Evolutionary conservation across 768 basidiomycete genomes (phyloP), one percentile per base, ranked within the genome.

Genomic region (Naematelia encephala): DNA sequence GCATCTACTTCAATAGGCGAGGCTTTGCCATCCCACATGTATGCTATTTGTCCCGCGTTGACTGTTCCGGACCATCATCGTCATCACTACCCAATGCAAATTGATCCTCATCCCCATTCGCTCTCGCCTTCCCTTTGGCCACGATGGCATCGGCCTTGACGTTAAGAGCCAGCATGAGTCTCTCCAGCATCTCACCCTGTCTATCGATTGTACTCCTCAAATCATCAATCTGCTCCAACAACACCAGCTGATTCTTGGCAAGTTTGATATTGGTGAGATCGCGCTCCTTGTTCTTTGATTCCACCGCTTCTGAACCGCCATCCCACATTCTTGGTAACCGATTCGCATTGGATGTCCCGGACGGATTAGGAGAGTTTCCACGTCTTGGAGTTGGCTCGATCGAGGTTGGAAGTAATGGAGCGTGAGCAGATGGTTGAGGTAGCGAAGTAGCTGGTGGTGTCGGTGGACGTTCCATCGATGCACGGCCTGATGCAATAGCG

Each of bases 251-350:
- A 52, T 75, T 75, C 63, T 65, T 72, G 1, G 72, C 70, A 52
- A 73, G 57, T 59, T 73, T 77, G 19, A 61, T 51, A 61, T 76
- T 74, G 12, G 73, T 72, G 56, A 77, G 50, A 62, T 75, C 74
- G 22, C 59, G 59, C 25, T 59, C 64, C 34, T 57, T 59, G 1
- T 42, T 43, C 29, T 47, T 42, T 12, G 46, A 30, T n/a, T 39
- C 61, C 5, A 43, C 53, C 25, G 47, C 52, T 23, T 60, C 65
- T 5, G 46, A 16, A 27, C 47, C 57, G n/a, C 60, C 67, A 51
- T 66, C 63, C 62, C 68, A 65, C 64, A 64, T 67, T 29, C 65
- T 56, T 14, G 54, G 61, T 14, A 54, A 58, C 26, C 30, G 52
- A n/a, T 4, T 54, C 19, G 46, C 48, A 45, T 28, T 16, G 27